phyloP scores from a whole-genome alignment of 495 filamentous ascomycete genomes.

The Thozetella sp. region DNA sequence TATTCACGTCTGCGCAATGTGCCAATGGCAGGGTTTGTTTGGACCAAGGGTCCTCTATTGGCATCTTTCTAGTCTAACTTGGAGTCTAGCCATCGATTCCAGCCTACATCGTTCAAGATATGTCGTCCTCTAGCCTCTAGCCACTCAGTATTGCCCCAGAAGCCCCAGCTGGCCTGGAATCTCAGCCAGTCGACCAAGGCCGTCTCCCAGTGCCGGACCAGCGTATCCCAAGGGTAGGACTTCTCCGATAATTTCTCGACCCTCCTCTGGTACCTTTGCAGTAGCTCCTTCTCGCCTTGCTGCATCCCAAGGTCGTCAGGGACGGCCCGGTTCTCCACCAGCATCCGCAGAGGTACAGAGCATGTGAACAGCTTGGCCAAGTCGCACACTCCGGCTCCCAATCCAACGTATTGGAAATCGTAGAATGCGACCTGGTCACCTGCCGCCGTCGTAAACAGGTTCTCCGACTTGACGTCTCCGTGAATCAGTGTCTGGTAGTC shows the following conservation, averaged over 20 bases:
- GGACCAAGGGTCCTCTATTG: too few relatives aligned
- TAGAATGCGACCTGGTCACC: constrained; percentile 41
- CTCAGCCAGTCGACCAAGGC: constrained; percentile 49
- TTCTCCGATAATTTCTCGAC: constrained; percentile 1
- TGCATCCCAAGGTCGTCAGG: constrained; percentile 22
- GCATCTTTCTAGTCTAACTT: neutral
- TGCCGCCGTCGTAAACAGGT: constrained; percentile 28
- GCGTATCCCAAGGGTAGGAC: constrained; percentile 34
- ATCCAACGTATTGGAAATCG: constrained; percentile 49
- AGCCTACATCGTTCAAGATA: constrained; percentile 20
- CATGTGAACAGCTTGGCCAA: constrained; percentile 46
- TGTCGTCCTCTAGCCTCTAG: constrained; percentile 32
- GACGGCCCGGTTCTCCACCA: constrained; percentile 13
- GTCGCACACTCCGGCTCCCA: constrained; percentile 45
- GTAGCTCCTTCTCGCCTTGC: constrained; percentile 28
- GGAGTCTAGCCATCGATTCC: constrained; percentile 19
- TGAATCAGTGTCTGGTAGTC: constrained; percentile 41
- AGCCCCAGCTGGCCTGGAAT: constrained; percentile 50
- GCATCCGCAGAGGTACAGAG: constrained; percentile 24
- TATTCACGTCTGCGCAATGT: too few relatives aligned
- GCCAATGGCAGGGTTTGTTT: too few relatives aligned
- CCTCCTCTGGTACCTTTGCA: constrained; percentile 30
- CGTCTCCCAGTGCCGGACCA: constrained; percentile 44
- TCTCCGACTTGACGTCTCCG: constrained; percentile 48
- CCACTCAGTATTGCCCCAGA: constrained; percentile 48